Conservation (phyloP, 2,329 filamentous ascomycete genomes). For the Leptographium galeiforme region DNA sequence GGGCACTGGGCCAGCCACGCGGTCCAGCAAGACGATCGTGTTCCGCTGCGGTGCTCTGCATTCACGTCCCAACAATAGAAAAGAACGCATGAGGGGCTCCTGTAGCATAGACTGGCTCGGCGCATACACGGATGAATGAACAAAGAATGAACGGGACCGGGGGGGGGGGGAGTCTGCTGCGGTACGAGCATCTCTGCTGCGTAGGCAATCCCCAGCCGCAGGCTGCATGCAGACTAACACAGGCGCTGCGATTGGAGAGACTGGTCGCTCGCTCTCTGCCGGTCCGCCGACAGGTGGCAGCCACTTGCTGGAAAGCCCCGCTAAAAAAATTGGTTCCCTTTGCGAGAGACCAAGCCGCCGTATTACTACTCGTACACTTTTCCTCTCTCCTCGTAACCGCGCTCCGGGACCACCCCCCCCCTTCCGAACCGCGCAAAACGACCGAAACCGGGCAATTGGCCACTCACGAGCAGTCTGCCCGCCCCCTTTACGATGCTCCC, state of each 20-base stretch:
- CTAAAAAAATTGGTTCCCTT: background rate
- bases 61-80: background rate
- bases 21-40: background rate
- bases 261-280: background rate
- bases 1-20: background rate
- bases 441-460: constrained; percentile 1
- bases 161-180: too few relatives aligned
- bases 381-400: background rate
- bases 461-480: background rate
- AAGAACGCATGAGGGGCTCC: background rate
- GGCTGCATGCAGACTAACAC: background rate
- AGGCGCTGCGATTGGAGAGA: background rate
- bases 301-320: background rate
- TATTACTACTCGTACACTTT: too few relatives aligned
- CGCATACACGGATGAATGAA: background rate
- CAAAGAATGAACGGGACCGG: background rate
- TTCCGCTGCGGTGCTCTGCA: background rate
- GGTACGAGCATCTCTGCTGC: too few relatives aligned
- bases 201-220: too few relatives aligned
- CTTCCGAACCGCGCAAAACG: too few relatives aligned
- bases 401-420: background rate
- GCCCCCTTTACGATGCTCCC: constrained; percentile 31
- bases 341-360: background rate
- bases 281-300: constrained; percentile 5
- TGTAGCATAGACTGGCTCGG: constrained; percentile 1